These are phyloP conservation scores for Artemisia annua DNA, from an alignment of 129 eudicot genomes.

Conservation along the genomic window DNA sequence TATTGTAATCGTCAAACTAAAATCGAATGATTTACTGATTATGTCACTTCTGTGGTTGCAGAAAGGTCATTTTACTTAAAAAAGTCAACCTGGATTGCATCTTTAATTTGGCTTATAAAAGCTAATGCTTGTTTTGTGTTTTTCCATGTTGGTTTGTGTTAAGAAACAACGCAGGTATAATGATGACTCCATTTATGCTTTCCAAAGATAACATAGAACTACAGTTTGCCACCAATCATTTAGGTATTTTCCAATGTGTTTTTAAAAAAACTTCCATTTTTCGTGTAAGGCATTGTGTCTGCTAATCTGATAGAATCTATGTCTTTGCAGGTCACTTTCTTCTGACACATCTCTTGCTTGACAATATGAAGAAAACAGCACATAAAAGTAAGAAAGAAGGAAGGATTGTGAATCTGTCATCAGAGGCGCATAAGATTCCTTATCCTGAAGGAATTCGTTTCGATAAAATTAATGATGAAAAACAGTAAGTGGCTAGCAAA, in stretches of 20 bases:
- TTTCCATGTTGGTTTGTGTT: conserved; percentile 16
- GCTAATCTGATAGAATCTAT: neutral
- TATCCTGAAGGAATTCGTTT: conserved; percentile 73
- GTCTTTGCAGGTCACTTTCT: conserved; percentile 72
- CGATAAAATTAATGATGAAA: conserved; percentile 53
- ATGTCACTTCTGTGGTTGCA: neutral
- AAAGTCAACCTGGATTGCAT: neutral
- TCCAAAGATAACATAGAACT: conserved; percentile 85
- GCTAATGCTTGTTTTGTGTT: neutral
- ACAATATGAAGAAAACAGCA: conserved; percentile 73
- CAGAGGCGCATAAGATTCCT: conserved; percentile 61
- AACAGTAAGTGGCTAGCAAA: conserved; percentile 36
- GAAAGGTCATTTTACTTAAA: neutral
- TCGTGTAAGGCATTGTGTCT: neutral
- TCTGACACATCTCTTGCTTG: conserved; percentile 63
- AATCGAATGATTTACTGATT: neutral
- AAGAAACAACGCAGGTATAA: conserved; percentile 96
- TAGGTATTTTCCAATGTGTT: conserved; percentile 49
- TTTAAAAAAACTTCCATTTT: neutral
- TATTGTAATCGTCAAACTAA: neutral
- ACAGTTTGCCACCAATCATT: conserved; percentile 90
- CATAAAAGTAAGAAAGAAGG: conserved; percentile 60
- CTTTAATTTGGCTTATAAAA: neutral
- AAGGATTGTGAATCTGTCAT: conserved; percentile 73
- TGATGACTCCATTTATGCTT: conserved; percentile 78